Evolutionary conservation across 352 stramenopile genomes (phyloP), one percentile per base, ranked within the genome.

Genomic region (Globisporangium abappressorium): DNA sequence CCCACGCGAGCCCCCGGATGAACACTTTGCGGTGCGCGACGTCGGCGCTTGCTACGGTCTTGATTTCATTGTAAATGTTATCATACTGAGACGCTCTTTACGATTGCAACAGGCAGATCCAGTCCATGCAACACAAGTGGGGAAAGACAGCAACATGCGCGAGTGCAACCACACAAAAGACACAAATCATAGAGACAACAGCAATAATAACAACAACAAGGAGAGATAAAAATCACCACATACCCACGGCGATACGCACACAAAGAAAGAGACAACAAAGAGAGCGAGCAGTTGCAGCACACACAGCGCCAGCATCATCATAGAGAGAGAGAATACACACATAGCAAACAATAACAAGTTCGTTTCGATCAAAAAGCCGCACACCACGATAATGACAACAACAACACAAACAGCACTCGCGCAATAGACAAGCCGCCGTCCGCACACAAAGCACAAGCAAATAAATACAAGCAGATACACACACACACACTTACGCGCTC

Each of bases 1-100:
- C 73, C 76, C 76, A 85, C 41, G 85, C 73, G 53, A 94, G 75
- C 14, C 80, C 81, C 56, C 77, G 76, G 69, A 94, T 79, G 70
- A 90, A 88, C 46, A 94, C 77, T 66, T 91, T 91, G 69, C 86
- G 78, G 61, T 90, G 79, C 49, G 70, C 69, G n/a, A 91, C 59
- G 71, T 85, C 78, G 30, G 72, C 73, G 59, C 76, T 87, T 22
- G 74, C 81, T 67, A 79, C 74, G 30, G 74, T 67, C 71, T 86
- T 89, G 64, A 94, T 78, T 70, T 85, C 78, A 56, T 79, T 65
- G 59, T 83, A 80, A 61, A 94, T 73, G 38, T 75, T 70, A 51
- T 88, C 70, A 66, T 90, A 77, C 73, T 90, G 77, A 64, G 75
- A 71, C 59, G 86, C 82, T 47, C 86, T 94, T 70, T 43, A 58